These are phyloP conservation scores for Citrus maxima DNA, from an alignment of 345 rosid species.

Conservation along the genomic window DNA sequence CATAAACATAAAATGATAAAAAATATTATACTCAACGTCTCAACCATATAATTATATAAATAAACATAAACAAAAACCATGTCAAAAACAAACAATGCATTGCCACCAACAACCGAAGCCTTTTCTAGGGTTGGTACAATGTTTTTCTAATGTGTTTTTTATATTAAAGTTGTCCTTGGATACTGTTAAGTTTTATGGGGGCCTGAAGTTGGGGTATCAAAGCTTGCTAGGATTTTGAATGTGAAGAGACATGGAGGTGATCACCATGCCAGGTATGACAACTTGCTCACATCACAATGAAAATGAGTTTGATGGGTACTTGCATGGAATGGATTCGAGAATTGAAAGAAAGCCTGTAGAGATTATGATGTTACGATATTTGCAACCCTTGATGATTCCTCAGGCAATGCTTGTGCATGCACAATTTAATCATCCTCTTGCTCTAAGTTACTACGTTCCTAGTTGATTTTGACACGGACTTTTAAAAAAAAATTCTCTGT, in stretches of 20 bases:
- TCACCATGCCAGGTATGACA: not conserved
- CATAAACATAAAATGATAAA: too few relatives aligned
- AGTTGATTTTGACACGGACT: not conserved
- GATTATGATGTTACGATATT: too few relatives aligned
- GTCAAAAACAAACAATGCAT: not conserved
- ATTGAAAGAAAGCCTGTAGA: not conserved
- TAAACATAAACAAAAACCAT: too few relatives aligned
- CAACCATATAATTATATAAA: too few relatives aligned
- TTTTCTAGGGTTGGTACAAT: not conserved
- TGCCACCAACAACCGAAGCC: not conserved
- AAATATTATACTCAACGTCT: too few relatives aligned
- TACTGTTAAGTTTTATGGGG: not conserved
- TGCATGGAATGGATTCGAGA: not conserved
- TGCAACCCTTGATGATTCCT: not conserved
- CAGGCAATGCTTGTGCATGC: not conserved
- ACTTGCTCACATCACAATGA: not conserved
- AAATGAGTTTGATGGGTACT: not conserved
- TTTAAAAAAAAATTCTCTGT: too few relatives aligned
- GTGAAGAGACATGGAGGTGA: not conserved
- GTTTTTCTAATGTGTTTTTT: not conserved
- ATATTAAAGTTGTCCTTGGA: not conserved
- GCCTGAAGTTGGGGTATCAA: not conserved
- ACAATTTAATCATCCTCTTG: not conserved
- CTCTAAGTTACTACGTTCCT: not conserved
- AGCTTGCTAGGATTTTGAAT: not conserved